Base-by-base conservation (phyloP, 2,329 filamentous ascomycete genomes). In the Trichoderma afroharzianum region DNA sequence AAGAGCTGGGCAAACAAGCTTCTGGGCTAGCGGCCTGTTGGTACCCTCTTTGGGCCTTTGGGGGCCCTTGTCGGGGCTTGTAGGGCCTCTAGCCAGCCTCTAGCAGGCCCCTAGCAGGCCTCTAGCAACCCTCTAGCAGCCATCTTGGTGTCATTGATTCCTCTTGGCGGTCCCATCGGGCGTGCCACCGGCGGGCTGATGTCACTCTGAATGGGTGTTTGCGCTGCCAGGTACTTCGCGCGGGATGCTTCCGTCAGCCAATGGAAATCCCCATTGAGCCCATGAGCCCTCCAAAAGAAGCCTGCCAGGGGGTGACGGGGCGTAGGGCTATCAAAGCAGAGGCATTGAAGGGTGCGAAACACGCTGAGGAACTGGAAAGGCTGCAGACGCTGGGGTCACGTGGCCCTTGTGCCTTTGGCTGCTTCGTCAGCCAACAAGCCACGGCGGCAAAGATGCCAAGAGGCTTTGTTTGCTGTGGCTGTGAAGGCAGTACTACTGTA, bases 261-360 rank as follows among this genome's bases (percentile, higher is more conserved):
- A 68, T 68, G 18, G 55, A 61, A 61, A 9, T 21, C 26, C 55
- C 8, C 18, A 24, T 26, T 61, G n/a, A 24, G 36, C 26, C 36
- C 66, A 68, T 68, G 66, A 68, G 66, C 36, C 64, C 64, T 68
- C 64, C 64, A 47, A 68, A 68, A 61, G 55, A 59, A 55, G 64
- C 55, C 36, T 43, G 66, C 39, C 63, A 57, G 32, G 63, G 63
- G 63, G 28, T 12, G 28, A 50, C 24, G 5, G 50, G 63, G 63
- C 50, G 50, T 67, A 58, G 33, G 32, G 50, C 63, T 67, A 67
- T 67, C 63, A 67, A 43, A 9, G 24, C 24, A 21, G n/a, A 4
- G 14, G n/a, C n/a, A 32, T 30, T 26, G 55, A 9, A 30, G 26
- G 28, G 55, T 58, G 55, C 55, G 26, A 28, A 58, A 28, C 55